Evolutionary conservation across 345 rosid genomes (phyloP), one percentile per base, ranked within the genome.

Genomic region (Hirschfeldia incana): DNA sequence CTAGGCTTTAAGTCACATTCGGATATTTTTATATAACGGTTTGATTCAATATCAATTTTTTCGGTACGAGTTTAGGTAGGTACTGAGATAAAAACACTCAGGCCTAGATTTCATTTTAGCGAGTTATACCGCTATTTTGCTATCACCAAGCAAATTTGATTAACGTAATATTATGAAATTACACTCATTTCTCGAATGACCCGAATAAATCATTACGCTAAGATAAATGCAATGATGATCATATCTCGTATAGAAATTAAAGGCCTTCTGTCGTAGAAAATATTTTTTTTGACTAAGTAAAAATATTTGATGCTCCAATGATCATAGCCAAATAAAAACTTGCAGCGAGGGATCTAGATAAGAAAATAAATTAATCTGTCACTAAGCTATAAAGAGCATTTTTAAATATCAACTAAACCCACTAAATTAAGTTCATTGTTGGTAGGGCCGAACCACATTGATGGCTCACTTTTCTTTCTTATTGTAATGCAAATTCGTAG

Each of bases 381-480:
- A 78, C 29, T 51, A 77, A 64, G 65, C 53, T 63, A 39, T 30
- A 26, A 10, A 3, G 29, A 27, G 15, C 15, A 28, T 42, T 69
- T 29, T 29, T 2, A 69, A 69, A 33, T 42, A 36, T 68, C 49
- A 76, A 68, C 60, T 37, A 72, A 64, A 65, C 21, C 21, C 21
- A 21, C 21, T 21, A 21, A 21, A 21, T 21, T 51, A 61, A 70
- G 62, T 51, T 70, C 8, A 77, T 53, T 49, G 55, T 64, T 64
- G 59, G 76, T 77, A 64, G 81, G 80, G 58, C 59, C 66, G 15
- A 77, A 53, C 65, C 34, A 36, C 42, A 77, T 27, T 36, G 81
- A 77, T 70, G 76, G 55, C 59, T 71, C 70, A 17, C 81, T 64
- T 77, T 76, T 70, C 16, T 76, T 46, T 61, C 71, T 70, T 77